Evolutionary conservation across 768 basidiomycete species (phyloP).

Genomic region (Serendipita sp.): DNA sequence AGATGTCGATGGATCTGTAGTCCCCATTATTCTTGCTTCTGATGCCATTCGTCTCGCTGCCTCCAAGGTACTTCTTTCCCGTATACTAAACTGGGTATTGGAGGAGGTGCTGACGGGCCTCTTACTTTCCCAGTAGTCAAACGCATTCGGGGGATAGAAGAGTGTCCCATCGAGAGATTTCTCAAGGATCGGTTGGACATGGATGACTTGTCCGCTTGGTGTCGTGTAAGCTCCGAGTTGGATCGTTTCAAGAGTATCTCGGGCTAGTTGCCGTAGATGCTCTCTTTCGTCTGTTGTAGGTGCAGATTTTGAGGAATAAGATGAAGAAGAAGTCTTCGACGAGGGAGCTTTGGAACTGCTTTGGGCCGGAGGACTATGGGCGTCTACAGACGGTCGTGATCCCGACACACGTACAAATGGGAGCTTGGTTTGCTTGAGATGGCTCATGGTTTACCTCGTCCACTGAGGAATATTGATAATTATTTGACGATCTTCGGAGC

Average conservation of each 20-base stretch:
- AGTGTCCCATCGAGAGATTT: not conserved
- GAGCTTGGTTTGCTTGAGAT: not conserved
- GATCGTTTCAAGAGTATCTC: not conserved
- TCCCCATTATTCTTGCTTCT: not conserved
- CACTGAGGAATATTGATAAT: too few species aligned
- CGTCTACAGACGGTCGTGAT: not conserved
- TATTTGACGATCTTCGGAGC: too few species aligned
- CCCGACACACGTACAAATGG: not conserved
- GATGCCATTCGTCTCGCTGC: not conserved
- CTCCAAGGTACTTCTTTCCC: not conserved
- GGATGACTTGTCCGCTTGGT: not conserved
- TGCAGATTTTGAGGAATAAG: not conserved
- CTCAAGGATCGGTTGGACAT: not conserved
- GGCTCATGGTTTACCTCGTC: not conserved
- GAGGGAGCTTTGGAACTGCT: not conserved
- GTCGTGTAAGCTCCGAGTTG: not conserved
- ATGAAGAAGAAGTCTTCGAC: slow-evolving; percentile 1
- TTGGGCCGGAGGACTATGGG: not conserved
- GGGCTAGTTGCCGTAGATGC: not conserved
- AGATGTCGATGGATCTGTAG: not conserved
- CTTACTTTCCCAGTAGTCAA: not conserved
- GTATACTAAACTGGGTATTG: not conserved
- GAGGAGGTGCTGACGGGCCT: not conserved
- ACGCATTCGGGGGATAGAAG: not conserved
- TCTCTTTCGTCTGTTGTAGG: not conserved